A percentile compares a stretch with the other conserved stretches of the same genome.
Evolutionary conservation across 2,329 filamentous ascomycete genomes (phyloP).

Genomic region (Trichoderma afroharzianum): DNA sequence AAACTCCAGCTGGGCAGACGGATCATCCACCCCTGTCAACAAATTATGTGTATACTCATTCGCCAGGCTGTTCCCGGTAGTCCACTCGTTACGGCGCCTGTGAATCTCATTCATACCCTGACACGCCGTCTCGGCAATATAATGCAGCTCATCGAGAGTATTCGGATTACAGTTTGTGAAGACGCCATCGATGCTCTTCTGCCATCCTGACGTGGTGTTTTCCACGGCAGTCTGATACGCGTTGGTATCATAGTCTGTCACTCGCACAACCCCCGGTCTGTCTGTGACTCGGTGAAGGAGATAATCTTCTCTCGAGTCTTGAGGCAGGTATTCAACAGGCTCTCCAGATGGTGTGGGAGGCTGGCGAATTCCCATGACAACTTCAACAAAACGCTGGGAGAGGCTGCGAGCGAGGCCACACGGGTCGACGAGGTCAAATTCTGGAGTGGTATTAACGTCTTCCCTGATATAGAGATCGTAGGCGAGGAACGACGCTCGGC

Average conservation of each 20-base stretch:
- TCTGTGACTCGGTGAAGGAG: constrained; percentile 25
- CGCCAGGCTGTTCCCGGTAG: constrained; percentile 28
- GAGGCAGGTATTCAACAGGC: constrained; percentile 34
- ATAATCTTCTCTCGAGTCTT: constrained; percentile 26
- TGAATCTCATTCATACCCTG: constrained; percentile 44
- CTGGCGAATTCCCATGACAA: constrained; percentile 40
- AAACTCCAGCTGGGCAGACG: constrained; percentile 2
- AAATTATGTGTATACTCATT: constrained; percentile 33
- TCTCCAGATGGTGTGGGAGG: constrained; percentile 32
- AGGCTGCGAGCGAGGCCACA: constrained; percentile 38
- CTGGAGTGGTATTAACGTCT: constrained; percentile 27
- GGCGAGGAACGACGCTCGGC: constrained; percentile 42
- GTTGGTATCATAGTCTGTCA: constrained; percentile 36
- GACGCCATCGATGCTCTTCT: constrained; percentile 41
- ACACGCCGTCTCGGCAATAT: constrained; percentile 43
- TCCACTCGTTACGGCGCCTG: constrained; percentile 30
- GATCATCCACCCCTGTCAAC: constrained; percentile 20
- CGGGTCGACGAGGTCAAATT: constrained; percentile 42
- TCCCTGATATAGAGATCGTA: constrained; percentile 41
- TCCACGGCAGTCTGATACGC: constrained; percentile 36
- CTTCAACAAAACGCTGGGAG: constrained; percentile 46
- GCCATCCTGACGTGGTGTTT: constrained; percentile 41
- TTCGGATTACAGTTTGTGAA: constrained; percentile 43
- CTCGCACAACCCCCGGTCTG: constrained; percentile 25
- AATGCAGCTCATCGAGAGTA: constrained; percentile 42